Evolutionary conservation across 257 asterid species (phyloP), one percentile per base, ranked within the genome.

Genomic region (Plantago ovata): DNA sequence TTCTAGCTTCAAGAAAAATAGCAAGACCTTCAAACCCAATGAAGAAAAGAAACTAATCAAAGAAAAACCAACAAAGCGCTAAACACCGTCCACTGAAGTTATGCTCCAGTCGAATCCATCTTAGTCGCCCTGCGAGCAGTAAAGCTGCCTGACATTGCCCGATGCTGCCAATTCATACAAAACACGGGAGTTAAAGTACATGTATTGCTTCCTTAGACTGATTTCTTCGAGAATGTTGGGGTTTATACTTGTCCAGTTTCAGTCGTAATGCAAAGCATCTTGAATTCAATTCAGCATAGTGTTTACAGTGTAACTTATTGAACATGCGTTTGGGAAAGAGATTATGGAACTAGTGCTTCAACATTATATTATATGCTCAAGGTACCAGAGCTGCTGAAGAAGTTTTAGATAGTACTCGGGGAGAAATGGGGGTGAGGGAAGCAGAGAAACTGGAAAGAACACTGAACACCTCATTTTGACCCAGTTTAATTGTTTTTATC

Each of bases 141-240:
- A 87, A 38, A 87, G 95, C 73, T 91, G 96, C 59, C 84, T 80
- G 62, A 87, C 80, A 72, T 91, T 91, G 57, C 98, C 98, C 13
- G 98, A 91, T 40, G 98, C 96, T 91, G 95, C 57, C 28, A 28
- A 54, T 58, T 59, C 61, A 64, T 32, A 60, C 48, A 13, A 68
- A 49, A 49, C 23, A 54, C 0, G 41, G 19, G 56, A 60, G 66
- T 72, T 48, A 65, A 65, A 45, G 60, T 13, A n/a, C 9, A 16
- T 32, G 20, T 53, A 41, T 20, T n/a, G n/a, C n/a, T n/a, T n/a
- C n/a, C n/a, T n/a, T n/a, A n/a, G n/a, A n/a, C n/a, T n/a, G n/a
- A n/a, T n/a, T n/a, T n/a, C n/a, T n/a, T 40, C 21, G 3, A 15
- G 23, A 4, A 9, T 9, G 18, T 36, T 19, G 13, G 15, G 3